Evolutionary conservation across 352 stramenopile species (phyloP), one percentile per base, ranked within the genome.

Genomic region (Phytophthora pini): DNA sequence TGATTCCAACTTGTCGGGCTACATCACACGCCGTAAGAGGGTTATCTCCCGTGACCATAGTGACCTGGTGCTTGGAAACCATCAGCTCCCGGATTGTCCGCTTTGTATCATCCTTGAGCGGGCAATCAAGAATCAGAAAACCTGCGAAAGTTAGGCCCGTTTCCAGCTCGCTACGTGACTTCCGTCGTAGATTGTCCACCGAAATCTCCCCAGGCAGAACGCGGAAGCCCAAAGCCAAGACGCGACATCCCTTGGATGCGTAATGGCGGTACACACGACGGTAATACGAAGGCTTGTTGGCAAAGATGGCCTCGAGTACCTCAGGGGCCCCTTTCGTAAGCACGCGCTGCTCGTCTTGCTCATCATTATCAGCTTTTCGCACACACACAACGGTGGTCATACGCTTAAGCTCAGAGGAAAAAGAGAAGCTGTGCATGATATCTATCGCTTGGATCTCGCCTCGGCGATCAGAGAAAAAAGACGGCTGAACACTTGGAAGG

Each of bases 21-120:
- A 99, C 98, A 74, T 99, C 93, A 27, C 94, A 94, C n/a, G 98
- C 98, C 32, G 98, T 99, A 26, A 99, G 85, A 26, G 97, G 89
- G 43, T 94, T 94, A 76, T 99, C 98, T 56, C 98, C 98, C 8
- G 98, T 99, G 62, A 99, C 99, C 95, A 99, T 99, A 22, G 92
- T 92, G 22, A 98, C 87, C 22, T 85, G 69, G 70, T 99, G 96
- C 39, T 90, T 92, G 39, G 91, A 98, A 11, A 87, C 79, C 55
- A 89, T 81, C 27, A 99, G 76, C 67, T 98, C 90, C 63, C 95
- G 83, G 51, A 99, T 87, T 31, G 99, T 97, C 26, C 92, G 74
- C 36, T 82, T 89, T 43, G 97, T 98, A 82, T 99, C 95, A 77
- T 99, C 99, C 40, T 99, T 90, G n/a, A 98, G 91, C 5, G 93